Evolutionary conservation across 73 alveolate genomes (phyloP), one percentile per base, ranked within the genome.

Genomic region (Paramecium caudatum): DNA sequence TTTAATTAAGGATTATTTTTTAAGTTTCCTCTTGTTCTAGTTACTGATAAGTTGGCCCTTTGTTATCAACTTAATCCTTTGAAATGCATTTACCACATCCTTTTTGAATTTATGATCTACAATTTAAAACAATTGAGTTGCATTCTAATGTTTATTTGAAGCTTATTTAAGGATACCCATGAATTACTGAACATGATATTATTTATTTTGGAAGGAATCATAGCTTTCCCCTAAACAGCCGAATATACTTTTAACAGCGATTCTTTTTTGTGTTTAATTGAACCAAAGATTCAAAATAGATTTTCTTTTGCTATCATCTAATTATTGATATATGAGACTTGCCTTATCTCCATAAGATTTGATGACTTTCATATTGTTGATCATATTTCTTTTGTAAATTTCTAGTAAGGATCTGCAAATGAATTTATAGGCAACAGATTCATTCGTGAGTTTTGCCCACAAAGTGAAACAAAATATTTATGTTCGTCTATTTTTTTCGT

Each of bases 391-490:
- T 50, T 50, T 19, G 30, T 17, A 50, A 17, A 50, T 17, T 19
- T 50, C 78, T 50, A 34, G 43, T 50, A 50, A 16, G 1, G 78
- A 19, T 17, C 30, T 50, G 15, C 43, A 50, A 19, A 50, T 7
- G 3, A 50, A 16, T 50, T 50, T 50, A 19, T 16, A 17, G 5
- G 78, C 78, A 0, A 50, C 78, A 17, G 78, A 50, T 17, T 50
- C 78, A 50, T 50, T 50, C 9, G 78, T 50, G 21, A 50, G 30
- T 50, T 50, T 50, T 2, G 78, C 78, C 78, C 78, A 50, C 15
- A 50, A 50, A 16, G 78, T 50, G 9, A 50, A 50, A 50, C 78
- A 50, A 17, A 50, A 25, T 50, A 50, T 19, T 50, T 50, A 21
- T 19, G 21, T 50, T 19, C 78, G 2, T 25, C 21, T 50, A 50